These are phyloP conservation scores for Chlorencoelia australis DNA, from an alignment of 2,329 filamentous ascomycete genomes.

Conservation along the genomic window DNA sequence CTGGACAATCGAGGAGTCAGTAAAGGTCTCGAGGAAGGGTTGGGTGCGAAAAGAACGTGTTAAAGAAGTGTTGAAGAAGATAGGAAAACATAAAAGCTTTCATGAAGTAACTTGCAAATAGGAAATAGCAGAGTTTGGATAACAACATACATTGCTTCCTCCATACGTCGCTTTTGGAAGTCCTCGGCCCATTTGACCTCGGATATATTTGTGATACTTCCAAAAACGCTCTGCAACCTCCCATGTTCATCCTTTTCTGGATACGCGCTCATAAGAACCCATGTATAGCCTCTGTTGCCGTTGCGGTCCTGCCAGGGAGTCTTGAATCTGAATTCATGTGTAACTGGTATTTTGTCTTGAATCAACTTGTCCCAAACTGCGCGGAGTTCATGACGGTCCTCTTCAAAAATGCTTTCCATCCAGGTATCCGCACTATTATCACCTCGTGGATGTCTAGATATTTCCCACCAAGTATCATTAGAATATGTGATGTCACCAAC, in stretches of 20 bases:
- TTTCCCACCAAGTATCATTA: slow-evolving; percentile 66
- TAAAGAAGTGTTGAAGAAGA: slow-evolving; percentile 40
- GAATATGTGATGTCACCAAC: slow-evolving; percentile 64
- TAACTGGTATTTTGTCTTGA: slow-evolving; percentile 51
- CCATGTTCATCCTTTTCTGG: slow-evolving; percentile 58
- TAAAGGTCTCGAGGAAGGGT: no score
- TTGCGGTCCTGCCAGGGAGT: slow-evolving; percentile 51
- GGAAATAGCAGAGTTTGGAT: no score
- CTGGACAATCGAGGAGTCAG: no score
- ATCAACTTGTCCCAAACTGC: slow-evolving; percentile 54
- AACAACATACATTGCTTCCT: slow-evolving; percentile 47
- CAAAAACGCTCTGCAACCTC: slow-evolving; percentile 63
- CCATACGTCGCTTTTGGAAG: slow-evolving; percentile 28
- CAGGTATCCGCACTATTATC: slow-evolving; percentile 51
- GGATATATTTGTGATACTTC: slow-evolving; percentile 76
- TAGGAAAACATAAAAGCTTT: no score
- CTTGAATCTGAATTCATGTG: slow-evolving; percentile 68
- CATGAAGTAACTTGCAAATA: no score
- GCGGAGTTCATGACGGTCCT: slow-evolving; percentile 51
- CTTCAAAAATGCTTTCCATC: slow-evolving; percentile 62
- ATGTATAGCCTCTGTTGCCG: slow-evolving; percentile 54
- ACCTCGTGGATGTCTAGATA: slow-evolving; percentile 54
- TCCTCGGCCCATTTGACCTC: slow-evolving; percentile 68
- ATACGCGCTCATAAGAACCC: slow-evolving; percentile 69
- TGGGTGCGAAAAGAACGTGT: no score